Conservation (phyloP, 257 asterid genomes). For the Fraxinus americana region DNA sequence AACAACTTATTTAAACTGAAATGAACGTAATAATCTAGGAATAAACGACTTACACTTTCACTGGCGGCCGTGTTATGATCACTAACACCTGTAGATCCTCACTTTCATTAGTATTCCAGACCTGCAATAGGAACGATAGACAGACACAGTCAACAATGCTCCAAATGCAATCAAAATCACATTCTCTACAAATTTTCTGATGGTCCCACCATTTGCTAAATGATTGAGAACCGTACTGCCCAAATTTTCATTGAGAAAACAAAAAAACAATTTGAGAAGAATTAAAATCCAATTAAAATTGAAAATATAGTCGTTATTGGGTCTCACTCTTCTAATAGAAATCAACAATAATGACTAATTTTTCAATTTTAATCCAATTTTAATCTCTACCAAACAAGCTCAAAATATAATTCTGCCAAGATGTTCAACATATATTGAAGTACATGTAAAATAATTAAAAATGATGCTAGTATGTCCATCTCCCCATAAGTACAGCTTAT, state of each 20-base stretch:
- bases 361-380: too few species aligned
- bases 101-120: slow-evolving; percentile 64
- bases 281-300: too few species aligned
- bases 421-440: not conserved
- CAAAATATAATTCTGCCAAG: not conserved
- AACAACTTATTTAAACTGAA: not conserved
- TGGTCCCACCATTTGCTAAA: not conserved
- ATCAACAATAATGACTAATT: too few species aligned
- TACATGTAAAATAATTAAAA: too few species aligned
- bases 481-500: too few species aligned
- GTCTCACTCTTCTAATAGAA: too few species aligned
- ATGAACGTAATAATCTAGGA: not conserved
- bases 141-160: slow-evolving; percentile 1
- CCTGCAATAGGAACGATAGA: slow-evolving; percentile 42
- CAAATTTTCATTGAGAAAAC: not conserved
- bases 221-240: not conserved
- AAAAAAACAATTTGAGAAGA: too few species aligned
- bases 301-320: too few species aligned
- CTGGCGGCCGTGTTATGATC: slow-evolving; percentile 84
- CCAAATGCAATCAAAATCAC: slow-evolving; percentile 1
- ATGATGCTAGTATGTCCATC: too few species aligned
- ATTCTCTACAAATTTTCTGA: not conserved
- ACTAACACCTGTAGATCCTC: slow-evolving; percentile 83
- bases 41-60: slow-evolving; percentile 68
- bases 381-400: too few species aligned